Evolutionary conservation across 2,329 filamentous ascomycete genomes (phyloP).

Genomic region (Dactylellina cionopaga): DNA sequence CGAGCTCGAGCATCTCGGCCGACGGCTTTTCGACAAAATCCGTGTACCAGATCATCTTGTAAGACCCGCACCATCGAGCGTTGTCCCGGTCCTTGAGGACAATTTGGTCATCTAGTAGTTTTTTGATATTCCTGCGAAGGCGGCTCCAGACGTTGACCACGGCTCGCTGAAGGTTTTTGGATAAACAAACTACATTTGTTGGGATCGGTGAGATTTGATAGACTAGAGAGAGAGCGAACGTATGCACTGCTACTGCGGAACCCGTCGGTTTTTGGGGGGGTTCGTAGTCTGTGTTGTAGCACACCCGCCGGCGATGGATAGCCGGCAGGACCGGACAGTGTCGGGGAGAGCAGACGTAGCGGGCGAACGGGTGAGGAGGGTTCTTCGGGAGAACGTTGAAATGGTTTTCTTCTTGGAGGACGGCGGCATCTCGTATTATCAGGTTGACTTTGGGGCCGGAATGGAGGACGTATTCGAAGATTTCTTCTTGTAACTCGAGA

Average conservation of each 20-base stretch:
- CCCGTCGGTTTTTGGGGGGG: background rate
- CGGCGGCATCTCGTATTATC: constrained; percentile 27
- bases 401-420: constrained; percentile 38
- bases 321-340: background rate
- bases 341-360: constrained; percentile 5
- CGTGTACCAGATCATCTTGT: constrained; percentile 24
- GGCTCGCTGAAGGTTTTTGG: constrained; percentile 16
- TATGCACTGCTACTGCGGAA: background rate
- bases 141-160: constrained; percentile 19
- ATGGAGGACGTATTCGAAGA: constrained; percentile 25
- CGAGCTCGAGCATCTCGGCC: constrained; percentile 14
- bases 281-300: constrained; percentile 11
- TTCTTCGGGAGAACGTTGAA: constrained; percentile 40
- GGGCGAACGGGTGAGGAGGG: constrained; percentile 38
- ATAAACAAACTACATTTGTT: constrained; percentile 30
- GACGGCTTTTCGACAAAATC: constrained; percentile 32
- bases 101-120: constrained; percentile 19
- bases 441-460: constrained; percentile 33
- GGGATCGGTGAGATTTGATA: constrained; percentile 45
- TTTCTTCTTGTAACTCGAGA: constrained; percentile 36
- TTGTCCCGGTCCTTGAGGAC: constrained; percentile 9
- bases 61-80: constrained; percentile 11
- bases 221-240: constrained; percentile 23
- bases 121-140: constrained; percentile 13
- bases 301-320: constrained; percentile 30